phyloP scores from a whole-genome alignment of 2,329 filamentous ascomycete species.

The Ascochyta rabiei region DNA sequence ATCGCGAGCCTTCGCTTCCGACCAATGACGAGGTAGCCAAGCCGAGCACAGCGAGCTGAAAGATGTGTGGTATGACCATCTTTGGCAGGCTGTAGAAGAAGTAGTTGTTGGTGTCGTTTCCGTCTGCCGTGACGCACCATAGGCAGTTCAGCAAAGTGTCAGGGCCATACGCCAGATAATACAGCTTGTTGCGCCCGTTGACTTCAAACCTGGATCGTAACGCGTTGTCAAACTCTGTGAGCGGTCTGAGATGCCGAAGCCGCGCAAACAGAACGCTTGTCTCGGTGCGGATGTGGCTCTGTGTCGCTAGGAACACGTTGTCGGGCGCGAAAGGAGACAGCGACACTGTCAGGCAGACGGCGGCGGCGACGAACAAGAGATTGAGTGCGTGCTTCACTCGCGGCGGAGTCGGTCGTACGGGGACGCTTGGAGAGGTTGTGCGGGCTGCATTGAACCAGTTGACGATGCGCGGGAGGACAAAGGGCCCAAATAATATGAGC shows the following conservation, averaged over 20 bases:
- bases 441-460: conserved; percentile 66
- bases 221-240: conserved; percentile 66
- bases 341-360: conserved; percentile 64
- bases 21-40: conserved; percentile 74
- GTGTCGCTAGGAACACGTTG: conserved; percentile 80
- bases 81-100: conserved; percentile 80
- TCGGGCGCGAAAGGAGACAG: conserved; percentile 72
- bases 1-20: conserved; percentile 67
- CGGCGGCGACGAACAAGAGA: conserved; percentile 63
- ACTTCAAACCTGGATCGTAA: conserved; percentile 69
- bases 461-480: conserved; percentile 71
- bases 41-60: conserved; percentile 75
- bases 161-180: conserved; percentile 86
- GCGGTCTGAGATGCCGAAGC: conserved; percentile 64
- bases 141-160: conserved; percentile 73
- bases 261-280: conserved; percentile 83
- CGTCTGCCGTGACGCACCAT: conserved; percentile 71
- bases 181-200: conserved; percentile 69
- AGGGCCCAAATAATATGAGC: conserved; percentile 67
- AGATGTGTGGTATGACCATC: conserved; percentile 76
- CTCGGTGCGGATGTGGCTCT: conserved; percentile 84
- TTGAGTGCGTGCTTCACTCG: conserved; percentile 63
- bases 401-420: conserved; percentile 62
- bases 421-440: conserved; percentile 49
- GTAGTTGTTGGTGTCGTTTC: conserved; percentile 71